Base-by-base conservation (phyloP, 2,329 filamentous ascomycete genomes). In the Cladosporium phlei region DNA sequence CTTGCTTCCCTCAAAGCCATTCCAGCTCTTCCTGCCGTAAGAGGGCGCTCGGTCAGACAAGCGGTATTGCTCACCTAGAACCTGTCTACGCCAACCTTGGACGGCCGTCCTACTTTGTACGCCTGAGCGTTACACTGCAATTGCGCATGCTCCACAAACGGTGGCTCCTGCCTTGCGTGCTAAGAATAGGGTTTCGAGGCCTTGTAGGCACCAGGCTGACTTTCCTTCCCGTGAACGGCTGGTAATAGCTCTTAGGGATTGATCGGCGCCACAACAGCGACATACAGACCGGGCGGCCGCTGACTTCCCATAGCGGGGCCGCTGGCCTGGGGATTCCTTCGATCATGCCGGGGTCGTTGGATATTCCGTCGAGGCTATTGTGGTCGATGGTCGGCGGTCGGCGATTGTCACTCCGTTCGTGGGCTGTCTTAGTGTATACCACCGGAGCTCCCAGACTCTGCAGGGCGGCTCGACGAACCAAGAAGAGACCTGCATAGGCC, bases 301-400 rank as follows among this genome's bases (percentile, higher is more conserved):
- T 12, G 33, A 35, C 21, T 32, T 32, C 25, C 42, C 32, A 37
- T 32, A 28, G 42, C 30, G 42, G 42, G 42, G 42, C 42, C 42
- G 42, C 42, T 19, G 20, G 39, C 34, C 34, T 37, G 42, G 38
- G 42, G 42, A 45, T 37, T 24, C 42, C 42, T 45, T 45, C 42
- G 37, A 45, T 32, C 32, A 45, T 45, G 24, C 42, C 42, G 42
- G 42, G 39, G 42, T 34, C 29, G 42, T 45, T 25, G 14, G 33
- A 34, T 34, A 28, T 29, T 22, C 42, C 32, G 42, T 37, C 37
- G n/a, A 37, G 20, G 42, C 32, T 24, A 35, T 29, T 20, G 21
- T 27, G 22, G n/a, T 45, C 42, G 42, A 32, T 22, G 42, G 42
- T 45, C 42, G 42, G 42, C 32, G 42, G 22, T 45, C 37, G 21